phyloP scores from a whole-genome alignment of 495 filamentous ascomycete species.

The Annulohypoxylon bovei region DNA sequence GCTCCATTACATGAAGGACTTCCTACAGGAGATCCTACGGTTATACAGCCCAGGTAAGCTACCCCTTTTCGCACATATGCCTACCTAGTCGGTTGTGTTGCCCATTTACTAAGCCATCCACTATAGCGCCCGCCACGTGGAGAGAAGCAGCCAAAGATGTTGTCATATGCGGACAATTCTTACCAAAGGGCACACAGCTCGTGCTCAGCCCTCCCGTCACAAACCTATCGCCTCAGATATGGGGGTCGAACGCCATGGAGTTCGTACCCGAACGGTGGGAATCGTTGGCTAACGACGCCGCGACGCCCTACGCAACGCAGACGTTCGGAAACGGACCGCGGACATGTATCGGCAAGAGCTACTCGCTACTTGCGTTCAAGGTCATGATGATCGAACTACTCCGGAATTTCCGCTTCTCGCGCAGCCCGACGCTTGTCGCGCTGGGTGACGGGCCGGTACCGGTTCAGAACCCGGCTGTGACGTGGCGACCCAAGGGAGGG shows the following conservation, averaged over 20 bases:
- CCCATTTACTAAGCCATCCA: neutral
- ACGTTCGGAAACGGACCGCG: slow-evolving; percentile 3
- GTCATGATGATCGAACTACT: slow-evolving; percentile 1
- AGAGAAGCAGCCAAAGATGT: slow-evolving; percentile 4
- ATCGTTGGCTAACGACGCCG: neutral
- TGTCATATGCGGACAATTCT: neutral
- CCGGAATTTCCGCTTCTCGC: slow-evolving; percentile 1
- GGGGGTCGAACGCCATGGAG: neutral
- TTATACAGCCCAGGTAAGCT: neutral
- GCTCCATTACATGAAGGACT: neutral
- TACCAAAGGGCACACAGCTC: neutral
- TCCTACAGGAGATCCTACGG: neutral
- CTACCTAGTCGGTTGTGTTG: no score
- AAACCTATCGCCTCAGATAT: slow-evolving; percentile 1
- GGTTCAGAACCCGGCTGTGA: slow-evolving; percentile 5
- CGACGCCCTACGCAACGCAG: neutral
- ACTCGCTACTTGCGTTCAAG: slow-evolving; percentile 2
- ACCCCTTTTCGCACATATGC: neutral
- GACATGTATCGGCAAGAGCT: slow-evolving; percentile 1
- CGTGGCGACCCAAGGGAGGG: slow-evolving; percentile 1
- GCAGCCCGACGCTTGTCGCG: neutral
- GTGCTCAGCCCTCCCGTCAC: neutral
- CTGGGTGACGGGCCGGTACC: neutral
- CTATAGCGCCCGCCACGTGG: neutral
- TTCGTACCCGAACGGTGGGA: slow-evolving; percentile 4